A percentile compares a stretch with the other conserved stretches of the same genome.
phyloP scores from a whole-genome alignment of 208 protist genomes.

The Trypanosomatidae sp. region DNA sequence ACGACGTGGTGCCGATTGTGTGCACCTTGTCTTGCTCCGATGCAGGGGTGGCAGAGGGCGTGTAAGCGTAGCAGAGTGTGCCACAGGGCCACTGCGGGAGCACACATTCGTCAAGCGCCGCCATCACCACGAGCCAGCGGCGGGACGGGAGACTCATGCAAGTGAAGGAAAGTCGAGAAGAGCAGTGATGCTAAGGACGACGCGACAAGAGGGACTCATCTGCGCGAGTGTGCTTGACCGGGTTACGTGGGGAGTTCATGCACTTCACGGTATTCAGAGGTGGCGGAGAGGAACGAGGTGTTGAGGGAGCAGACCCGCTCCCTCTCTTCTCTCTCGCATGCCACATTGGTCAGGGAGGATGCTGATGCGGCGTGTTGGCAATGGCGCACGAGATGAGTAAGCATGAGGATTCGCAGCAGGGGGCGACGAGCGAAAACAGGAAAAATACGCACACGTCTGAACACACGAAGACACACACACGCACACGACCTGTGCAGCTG shows the following conservation, averaged over 20 bases:
- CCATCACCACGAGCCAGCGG: neutral
- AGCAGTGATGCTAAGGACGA: neutral
- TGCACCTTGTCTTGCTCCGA: no score
- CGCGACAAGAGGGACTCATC: neutral
- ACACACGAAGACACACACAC: neutral
- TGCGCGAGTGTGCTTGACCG: neutral
- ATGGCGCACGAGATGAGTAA: neutral
- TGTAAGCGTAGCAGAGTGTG: neutral
- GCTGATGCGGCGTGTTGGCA: neutral
- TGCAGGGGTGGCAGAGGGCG: neutral
- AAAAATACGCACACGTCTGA: neutral
- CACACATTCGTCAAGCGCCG: no score
- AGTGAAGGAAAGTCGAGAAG: neutral
- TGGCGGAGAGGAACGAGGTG: neutral
- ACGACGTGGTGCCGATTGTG: neutral
- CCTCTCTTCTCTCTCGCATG: neutral
- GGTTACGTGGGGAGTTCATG: neutral
- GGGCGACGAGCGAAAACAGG: neutral
- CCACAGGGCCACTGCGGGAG: neutral
- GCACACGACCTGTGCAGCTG: neutral
- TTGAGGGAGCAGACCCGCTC: neutral
- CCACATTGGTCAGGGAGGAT: neutral
- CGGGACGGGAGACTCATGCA: neutral
- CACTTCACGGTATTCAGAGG: neutral
- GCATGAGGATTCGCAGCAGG: neutral